phyloP scores from a whole-genome alignment of 2,329 filamentous ascomycete species.

The Aspergillus terreus region DNA sequence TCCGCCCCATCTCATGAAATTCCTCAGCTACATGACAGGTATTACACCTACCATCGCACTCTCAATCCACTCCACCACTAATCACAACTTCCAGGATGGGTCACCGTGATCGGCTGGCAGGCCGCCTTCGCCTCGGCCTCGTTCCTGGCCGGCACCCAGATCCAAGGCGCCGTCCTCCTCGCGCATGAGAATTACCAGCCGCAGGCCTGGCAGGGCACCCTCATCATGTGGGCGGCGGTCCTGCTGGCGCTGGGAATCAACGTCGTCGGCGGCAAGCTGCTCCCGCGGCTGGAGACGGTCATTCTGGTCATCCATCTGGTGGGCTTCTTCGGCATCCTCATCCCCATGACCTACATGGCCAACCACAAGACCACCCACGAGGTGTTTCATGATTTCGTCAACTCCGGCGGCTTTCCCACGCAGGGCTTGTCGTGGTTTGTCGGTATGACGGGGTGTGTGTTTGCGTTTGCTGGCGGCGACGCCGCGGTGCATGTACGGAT shows the following conservation, averaged over 20 bases:
- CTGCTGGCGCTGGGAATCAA: conserved; percentile 42
- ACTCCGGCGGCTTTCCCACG: conserved; percentile 43
- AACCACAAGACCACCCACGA: conserved; percentile 38
- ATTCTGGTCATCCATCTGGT: conserved; percentile 49
- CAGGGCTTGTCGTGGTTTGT: conserved; percentile 39
- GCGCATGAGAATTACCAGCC: conserved; percentile 35
- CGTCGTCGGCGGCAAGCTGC: conserved; percentile 37
- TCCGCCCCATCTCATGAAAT: conserved; percentile 28
- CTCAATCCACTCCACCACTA: neutral
- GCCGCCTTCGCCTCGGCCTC: conserved; percentile 36
- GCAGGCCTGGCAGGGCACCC: conserved; percentile 48
- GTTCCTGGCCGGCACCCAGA: conserved; percentile 29
- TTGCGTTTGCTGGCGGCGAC: conserved; percentile 37
- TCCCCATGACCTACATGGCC: conserved; percentile 43
- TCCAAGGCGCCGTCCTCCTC: conserved; percentile 37
- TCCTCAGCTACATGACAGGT: conserved; percentile 38
- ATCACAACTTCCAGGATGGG: conserved; percentile 33
- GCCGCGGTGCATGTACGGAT: conserved; percentile 37
- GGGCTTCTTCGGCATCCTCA: conserved; percentile 51
- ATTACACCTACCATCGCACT: neutral
- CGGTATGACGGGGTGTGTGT: conserved; percentile 32
- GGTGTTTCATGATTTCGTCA: conserved; percentile 48
- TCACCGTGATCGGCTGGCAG: conserved; percentile 43
- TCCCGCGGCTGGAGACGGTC: conserved; percentile 48
- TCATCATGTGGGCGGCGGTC: conserved; percentile 45